Base-by-base conservation (phyloP, 2,329 filamentous ascomycete genomes). In the Pseudogymnoascus sp. region DNA sequence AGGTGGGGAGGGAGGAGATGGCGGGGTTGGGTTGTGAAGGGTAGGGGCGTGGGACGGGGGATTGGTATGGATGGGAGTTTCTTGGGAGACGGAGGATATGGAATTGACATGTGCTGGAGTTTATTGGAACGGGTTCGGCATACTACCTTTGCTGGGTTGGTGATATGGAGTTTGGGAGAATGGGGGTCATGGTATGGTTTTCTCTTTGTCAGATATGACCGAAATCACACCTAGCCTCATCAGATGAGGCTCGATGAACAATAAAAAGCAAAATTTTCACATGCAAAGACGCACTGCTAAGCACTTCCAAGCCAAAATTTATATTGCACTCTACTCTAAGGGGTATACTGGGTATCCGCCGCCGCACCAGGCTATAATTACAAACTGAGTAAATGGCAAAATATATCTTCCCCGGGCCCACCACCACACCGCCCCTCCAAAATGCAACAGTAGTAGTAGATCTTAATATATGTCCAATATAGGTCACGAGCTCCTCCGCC, bases 1-100 rank as follows among this genome's bases (percentile, higher is more conserved):
- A 72, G 42, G 81, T 89, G 14, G 78, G 79, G 23, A 79, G 78
- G 65, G 86, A 88, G 67, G 90, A 93, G 74, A 80, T 90, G 74
- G 91, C 87, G 12, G 92, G 89, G 12, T 84, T 91, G 77, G 83
- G 60, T 12, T 63, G 60, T 64, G 67, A 66, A 12, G 50, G 62
- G 25, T 67, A 63, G 23, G 46, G 25, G 23, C 46, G 25, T 53
- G 46, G 46, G 25, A 16, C n/a, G 25, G 2, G 25, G 46, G 25
- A 12, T 56, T 53, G 46, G 46, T 56, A 56, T 56, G 25, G 46
- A 12, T 34, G 8, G n/a, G n/a, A 56, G n/a, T 56, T 60, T 60
- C 5, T 60, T 59, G 10, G 21, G 31, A 23, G 21, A 36, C 42
- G 46, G 38, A 36, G 28, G 37, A 53, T 34, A 31, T 56, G n/a